A percentile compares a stretch with the other conserved stretches of the same genome.
phyloP scores from a whole-genome alignment of 495 filamentous ascomycete species.

The Penicillium bialowiezense region DNA sequence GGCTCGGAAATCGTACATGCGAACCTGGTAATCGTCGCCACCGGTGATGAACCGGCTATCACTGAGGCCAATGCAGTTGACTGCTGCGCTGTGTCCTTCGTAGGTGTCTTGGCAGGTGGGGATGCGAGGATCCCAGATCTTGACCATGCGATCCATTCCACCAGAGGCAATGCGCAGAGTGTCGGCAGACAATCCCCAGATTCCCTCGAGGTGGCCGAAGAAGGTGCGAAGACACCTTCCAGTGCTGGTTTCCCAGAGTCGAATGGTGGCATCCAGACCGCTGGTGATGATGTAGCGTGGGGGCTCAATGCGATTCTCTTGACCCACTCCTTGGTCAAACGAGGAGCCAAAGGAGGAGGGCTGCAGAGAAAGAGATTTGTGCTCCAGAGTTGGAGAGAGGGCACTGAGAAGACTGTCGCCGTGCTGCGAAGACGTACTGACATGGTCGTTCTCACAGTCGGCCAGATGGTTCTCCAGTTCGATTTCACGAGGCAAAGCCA shows the following conservation, averaged over 20 bases:
- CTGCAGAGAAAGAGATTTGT: constrained; percentile 36
- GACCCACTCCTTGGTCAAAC: constrained; percentile 56
- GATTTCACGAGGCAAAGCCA: constrained; percentile 77
- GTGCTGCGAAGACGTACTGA: constrained; percentile 37
- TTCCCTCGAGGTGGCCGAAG: constrained; percentile 93
- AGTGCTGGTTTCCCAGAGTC: constrained; percentile 86
- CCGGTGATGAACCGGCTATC: constrained; percentile 85
- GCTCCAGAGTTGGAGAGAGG: constrained; percentile 24
- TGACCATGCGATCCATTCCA: constrained; percentile 90
- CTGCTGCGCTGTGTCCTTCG: constrained; percentile 81
- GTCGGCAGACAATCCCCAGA: constrained; percentile 93
- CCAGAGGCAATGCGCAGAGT: constrained; percentile 85
- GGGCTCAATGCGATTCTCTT: constrained; percentile 65
- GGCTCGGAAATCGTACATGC: constrained; percentile 79
- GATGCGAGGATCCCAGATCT: constrained; percentile 91
- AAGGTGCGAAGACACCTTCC: constrained; percentile 83
- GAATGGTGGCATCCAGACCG: constrained; percentile 84
- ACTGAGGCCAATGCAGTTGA: constrained; percentile 88
- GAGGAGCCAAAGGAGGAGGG: constrained; percentile 52
- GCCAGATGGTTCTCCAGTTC: constrained; percentile 69
- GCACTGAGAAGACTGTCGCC: constrained; percentile 22
- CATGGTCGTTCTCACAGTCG: constrained; percentile 55
- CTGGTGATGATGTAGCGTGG: constrained; percentile 90
- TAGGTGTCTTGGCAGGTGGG: constrained; percentile 91
- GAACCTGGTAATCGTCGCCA: constrained; percentile 86